Percentiles rank a stretch among this genome's conserved stretches.
Evolutionary conservation across 2,329 filamentous ascomycete species (phyloP).

Genomic region (Sclerotinia borealis): DNA sequence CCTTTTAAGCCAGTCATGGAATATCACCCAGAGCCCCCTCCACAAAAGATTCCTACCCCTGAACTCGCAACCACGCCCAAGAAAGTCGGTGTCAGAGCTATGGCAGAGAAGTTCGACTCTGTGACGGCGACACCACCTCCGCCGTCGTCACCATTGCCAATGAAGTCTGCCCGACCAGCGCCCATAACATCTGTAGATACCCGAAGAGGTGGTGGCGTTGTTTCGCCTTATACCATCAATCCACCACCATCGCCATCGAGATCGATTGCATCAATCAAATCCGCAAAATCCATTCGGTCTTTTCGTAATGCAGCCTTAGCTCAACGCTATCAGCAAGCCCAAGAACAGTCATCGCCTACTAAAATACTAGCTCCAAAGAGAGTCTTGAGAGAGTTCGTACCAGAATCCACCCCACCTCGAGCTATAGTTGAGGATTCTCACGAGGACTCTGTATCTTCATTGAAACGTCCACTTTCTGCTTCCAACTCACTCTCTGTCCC

Average conservation of each 20-base stretch:
- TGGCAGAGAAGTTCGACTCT: slow-evolving; percentile 29
- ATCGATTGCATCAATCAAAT: slow-evolving; percentile 23
- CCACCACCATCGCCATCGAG: slow-evolving; percentile 23
- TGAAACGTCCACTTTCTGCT: background rate
- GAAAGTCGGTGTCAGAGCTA: slow-evolving; percentile 25
- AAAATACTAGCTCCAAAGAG: slow-evolving; percentile 10
- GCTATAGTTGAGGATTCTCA: background rate
- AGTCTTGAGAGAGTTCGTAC: slow-evolving; percentile 11
- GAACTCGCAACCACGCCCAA: background rate
- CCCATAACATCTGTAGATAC: slow-evolving; percentile 6
- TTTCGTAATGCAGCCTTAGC: background rate
- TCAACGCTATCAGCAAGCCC: background rate
- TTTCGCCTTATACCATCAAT: slow-evolving; percentile 29
- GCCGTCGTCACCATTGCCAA: slow-evolving; percentile 14
- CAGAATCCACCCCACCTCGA: background rate
- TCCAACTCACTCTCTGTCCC: background rate
- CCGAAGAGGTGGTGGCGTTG: slow-evolving; percentile 11
- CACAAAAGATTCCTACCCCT: background rate
- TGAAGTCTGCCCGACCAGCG: background rate
- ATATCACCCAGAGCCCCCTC: background rate
- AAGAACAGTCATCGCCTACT: slow-evolving; percentile 22
- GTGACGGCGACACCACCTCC: slow-evolving; percentile 12
- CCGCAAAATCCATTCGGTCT: slow-evolving; percentile 19
- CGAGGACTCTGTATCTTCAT: background rate
- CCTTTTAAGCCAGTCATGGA: background rate